A percentile compares a stretch with the other conserved stretches of the same genome.
Conservation (phyloP, 228 moss, liverwort and hornwort genomes). For the Sphagnum magellanicum region DNA sequence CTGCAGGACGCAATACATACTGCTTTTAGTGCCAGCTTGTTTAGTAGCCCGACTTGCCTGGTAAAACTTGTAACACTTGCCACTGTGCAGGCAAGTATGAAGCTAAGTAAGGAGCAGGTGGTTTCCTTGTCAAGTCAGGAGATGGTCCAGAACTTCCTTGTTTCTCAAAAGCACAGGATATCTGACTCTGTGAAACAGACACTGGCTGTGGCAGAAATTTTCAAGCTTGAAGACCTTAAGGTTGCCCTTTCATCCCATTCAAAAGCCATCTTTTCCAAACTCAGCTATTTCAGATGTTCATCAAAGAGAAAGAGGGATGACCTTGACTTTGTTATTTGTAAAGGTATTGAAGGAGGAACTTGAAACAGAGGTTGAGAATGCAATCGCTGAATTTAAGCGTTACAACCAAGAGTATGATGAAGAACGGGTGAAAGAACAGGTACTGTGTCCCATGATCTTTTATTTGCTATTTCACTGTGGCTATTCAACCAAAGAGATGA, state of each 20-base stretch:
- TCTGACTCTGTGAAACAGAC: constrained; percentile 72
- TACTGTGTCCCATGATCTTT: constrained; percentile 9
- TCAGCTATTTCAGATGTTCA: not conserved
- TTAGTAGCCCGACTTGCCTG: not conserved
- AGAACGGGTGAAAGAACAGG: constrained; percentile 82
- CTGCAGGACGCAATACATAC: not conserved
- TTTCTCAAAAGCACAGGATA: constrained; percentile 76
- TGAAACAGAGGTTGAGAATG: constrained; percentile 63
- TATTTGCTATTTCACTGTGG: not conserved
- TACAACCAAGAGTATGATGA: constrained; percentile 94
- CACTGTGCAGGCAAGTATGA: constrained; percentile 68
- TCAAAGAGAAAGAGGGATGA: not conserved
- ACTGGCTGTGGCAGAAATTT: constrained; percentile 86
- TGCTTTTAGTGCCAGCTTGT: not conserved
- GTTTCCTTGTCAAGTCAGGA: constrained; percentile 74
- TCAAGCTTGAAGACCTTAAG: constrained; percentile 67
- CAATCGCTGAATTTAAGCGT: constrained; percentile 80
- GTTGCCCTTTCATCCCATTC: constrained; percentile 15
- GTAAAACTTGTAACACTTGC: not conserved
- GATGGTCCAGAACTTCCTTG: constrained; percentile 89
- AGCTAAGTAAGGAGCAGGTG: constrained; percentile 86
- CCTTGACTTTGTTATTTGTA: not conserved
- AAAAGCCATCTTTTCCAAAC: not conserved
- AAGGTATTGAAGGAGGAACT: constrained; percentile 61
- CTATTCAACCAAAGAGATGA: not conserved